phyloP scores from a whole-genome alignment of 306 rosid genomes.

The Quercus alba region DNA sequence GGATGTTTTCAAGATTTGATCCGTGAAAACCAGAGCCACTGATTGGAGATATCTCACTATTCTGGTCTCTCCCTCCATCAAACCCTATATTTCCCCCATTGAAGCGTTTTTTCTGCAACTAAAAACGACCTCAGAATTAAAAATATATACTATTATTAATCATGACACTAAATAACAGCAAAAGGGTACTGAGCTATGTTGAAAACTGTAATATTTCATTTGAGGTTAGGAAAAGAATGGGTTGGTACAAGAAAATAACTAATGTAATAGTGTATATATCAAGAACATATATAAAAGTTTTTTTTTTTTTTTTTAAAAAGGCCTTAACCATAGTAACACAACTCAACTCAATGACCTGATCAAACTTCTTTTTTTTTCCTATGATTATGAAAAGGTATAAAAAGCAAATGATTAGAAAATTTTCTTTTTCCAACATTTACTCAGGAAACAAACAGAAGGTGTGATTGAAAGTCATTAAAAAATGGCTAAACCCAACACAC shows the following conservation, averaged over 20 bases:
- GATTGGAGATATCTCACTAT: constrained; percentile 19
- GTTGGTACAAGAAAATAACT: not conserved
- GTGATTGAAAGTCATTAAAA: not conserved
- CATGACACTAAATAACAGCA: not conserved
- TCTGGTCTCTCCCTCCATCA: constrained; percentile 20
- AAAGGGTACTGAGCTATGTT: not conserved
- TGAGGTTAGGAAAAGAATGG: not conserved
- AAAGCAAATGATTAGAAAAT: not conserved
- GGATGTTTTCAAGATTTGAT: constrained; percentile 16
- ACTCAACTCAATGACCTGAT: not conserved
- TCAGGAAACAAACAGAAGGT: not conserved
- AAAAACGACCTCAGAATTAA: not conserved
- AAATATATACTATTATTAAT: not conserved
- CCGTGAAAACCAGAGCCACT: constrained; percentile 36
- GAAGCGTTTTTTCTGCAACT: constrained; percentile 52
- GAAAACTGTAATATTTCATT: not conserved
- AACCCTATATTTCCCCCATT: constrained; percentile 18
- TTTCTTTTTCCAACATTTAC: constrained; percentile 2
- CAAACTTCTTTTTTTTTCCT: no score
- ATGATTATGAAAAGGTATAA: not conserved
- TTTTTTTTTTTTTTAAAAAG: no score
- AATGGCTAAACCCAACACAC: constrained; percentile 28
- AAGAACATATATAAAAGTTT: not conserved
- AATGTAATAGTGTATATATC: constrained; percentile 5
- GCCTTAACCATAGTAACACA: not conserved